These are phyloP conservation scores for Thermomucor indicae-seudaticae DNA, from an alignment of 371 early-diverging fungal species.

Conservation along the genomic window DNA sequence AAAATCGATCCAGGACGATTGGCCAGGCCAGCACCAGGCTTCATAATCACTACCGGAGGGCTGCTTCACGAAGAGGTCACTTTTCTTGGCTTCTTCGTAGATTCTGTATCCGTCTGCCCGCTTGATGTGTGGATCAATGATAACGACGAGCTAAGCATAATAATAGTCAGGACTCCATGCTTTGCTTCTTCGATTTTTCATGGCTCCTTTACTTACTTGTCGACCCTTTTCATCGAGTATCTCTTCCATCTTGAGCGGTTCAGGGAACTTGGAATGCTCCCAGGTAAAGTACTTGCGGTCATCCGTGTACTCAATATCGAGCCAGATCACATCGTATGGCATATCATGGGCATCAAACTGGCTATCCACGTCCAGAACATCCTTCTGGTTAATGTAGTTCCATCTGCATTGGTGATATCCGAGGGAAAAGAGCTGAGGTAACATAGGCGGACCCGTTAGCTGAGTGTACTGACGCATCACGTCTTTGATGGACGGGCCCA, in stretches of 20 bases:
- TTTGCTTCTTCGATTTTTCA: neutral
- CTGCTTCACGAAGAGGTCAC: constrained; percentile 77
- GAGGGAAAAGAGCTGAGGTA: constrained; percentile 89
- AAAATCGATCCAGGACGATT: constrained; percentile 88
- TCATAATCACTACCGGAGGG: constrained; percentile 69
- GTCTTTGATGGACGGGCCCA: constrained; percentile 73
- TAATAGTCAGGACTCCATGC: neutral
- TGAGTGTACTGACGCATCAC: constrained; percentile 70
- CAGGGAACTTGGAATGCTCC: constrained; percentile 84
- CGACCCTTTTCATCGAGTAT: constrained; percentile 68
- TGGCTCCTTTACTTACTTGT: constrained; percentile 55
- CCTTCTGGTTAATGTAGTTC: constrained; percentile 87
- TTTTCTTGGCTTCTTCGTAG: constrained; percentile 71
- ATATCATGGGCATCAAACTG: constrained; percentile 83
- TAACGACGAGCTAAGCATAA: constrained; percentile 73
- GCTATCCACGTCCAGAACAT: constrained; percentile 76
- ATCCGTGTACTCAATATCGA: constrained; percentile 94
- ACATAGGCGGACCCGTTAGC: constrained; percentile 77
- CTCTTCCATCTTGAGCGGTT: constrained; percentile 84
- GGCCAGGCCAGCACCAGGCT: constrained; percentile 94
- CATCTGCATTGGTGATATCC: constrained; percentile 94
- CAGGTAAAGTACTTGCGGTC: constrained; percentile 90
- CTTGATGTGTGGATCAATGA: constrained; percentile 98
- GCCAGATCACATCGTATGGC: constrained; percentile 93
- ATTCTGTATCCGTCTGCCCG: constrained; percentile 70